phyloP scores from a whole-genome alignment of 495 filamentous ascomycete species.

The Neurospora sp. region DNA sequence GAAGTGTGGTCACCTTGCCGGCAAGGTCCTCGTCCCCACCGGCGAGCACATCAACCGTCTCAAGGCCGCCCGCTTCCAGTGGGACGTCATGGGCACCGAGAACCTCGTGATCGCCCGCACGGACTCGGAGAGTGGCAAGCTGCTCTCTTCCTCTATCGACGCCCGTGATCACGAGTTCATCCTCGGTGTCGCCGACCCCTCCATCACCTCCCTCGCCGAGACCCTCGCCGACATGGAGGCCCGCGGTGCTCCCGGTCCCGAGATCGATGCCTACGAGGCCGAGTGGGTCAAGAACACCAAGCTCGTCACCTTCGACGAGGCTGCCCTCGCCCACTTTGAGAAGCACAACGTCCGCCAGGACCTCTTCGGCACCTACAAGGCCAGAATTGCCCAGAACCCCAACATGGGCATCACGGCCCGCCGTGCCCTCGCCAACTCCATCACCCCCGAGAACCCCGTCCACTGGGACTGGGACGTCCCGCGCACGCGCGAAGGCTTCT shows the following conservation, averaged over 20 bases:
- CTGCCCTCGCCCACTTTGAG: slow-evolving; percentile 64
- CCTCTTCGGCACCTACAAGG: slow-evolving; percentile 56
- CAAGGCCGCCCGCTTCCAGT: slow-evolving; percentile 86
- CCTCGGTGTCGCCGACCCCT: slow-evolving; percentile 65
- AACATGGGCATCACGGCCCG: slow-evolving; percentile 70
- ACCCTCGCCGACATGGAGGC: slow-evolving; percentile 84
- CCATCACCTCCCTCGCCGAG: slow-evolving; percentile 70
- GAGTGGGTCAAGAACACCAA: slow-evolving; percentile 81
- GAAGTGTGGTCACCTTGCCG: slow-evolving; percentile 95
- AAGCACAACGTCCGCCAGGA: slow-evolving; percentile 47
- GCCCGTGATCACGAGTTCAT: slow-evolving; percentile 95
- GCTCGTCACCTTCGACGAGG: slow-evolving; percentile 86
- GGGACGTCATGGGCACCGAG: slow-evolving; percentile 94
- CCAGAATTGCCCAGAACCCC: slow-evolving; percentile 46
- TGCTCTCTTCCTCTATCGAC: slow-evolving; percentile 85
- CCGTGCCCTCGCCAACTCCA: slow-evolving; percentile 54
- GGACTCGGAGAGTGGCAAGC: slow-evolving; percentile 84
- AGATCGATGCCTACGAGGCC: slow-evolving; percentile 82
- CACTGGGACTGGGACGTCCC: slow-evolving; percentile 87
- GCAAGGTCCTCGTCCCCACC: slow-evolving; percentile 90
- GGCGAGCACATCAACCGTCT: slow-evolving; percentile 95
- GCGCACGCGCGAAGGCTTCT: slow-evolving; percentile 89
- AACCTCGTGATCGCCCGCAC: slow-evolving; percentile 91
- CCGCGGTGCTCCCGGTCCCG: slow-evolving; percentile 58
- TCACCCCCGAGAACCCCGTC: slow-evolving; percentile 47